A percentile compares a stretch with the other conserved stretches of the same genome.
Evolutionary conservation across 2,329 filamentous ascomycete genomes (phyloP).

Genomic region (Sporothrix brasiliensis): DNA sequence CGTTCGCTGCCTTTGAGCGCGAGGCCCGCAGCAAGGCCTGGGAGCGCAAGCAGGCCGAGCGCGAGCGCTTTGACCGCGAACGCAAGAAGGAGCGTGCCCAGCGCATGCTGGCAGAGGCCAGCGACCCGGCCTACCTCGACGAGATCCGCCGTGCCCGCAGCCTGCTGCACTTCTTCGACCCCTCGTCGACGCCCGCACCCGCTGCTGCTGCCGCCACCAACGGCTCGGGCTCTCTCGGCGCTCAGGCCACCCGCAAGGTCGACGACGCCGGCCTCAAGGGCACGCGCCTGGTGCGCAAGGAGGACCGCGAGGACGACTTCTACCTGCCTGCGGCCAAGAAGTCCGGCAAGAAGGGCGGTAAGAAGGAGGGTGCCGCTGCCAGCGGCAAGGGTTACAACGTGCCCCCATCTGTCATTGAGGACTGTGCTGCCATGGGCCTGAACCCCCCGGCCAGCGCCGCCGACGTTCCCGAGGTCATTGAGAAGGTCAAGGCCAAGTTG

Average conservation of each 20-base stretch:
- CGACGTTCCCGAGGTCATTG: slow-evolving; percentile 76
- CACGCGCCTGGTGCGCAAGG: slow-evolving; percentile 79
- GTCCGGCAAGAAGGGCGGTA: slow-evolving; percentile 75
- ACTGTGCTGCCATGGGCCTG: slow-evolving; percentile 80
- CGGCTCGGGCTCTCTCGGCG: slow-evolving; percentile 70
- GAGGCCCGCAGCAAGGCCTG: slow-evolving; percentile 75
- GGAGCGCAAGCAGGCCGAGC: slow-evolving; percentile 80
- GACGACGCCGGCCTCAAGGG: slow-evolving; percentile 86
- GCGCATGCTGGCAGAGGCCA: slow-evolving; percentile 77
- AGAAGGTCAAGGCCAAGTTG: slow-evolving; percentile 92
- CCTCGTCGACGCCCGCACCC: slow-evolving; percentile 55
- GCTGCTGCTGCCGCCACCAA: slow-evolving; percentile 59
- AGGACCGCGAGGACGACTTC: slow-evolving; percentile 85
- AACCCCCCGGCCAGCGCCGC: slow-evolving; percentile 84
- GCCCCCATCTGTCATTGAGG: slow-evolving; percentile 88
- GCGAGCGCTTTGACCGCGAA: slow-evolving; percentile 70
- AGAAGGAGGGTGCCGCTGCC: slow-evolving; percentile 49
- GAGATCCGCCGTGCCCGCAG: slow-evolving; percentile 89
- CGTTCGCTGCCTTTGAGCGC: slow-evolving; percentile 80
- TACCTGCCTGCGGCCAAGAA: slow-evolving; percentile 78
- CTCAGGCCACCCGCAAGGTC: slow-evolving; percentile 78
- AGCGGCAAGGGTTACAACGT: slow-evolving; percentile 71
- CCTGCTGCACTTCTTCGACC: slow-evolving; percentile 90
- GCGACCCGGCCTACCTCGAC: slow-evolving; percentile 84
- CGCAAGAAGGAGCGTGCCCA: slow-evolving; percentile 76